Evolutionary conservation across 768 basidiomycete species (phyloP).

Genomic region (Trametopsis cervina): DNA sequence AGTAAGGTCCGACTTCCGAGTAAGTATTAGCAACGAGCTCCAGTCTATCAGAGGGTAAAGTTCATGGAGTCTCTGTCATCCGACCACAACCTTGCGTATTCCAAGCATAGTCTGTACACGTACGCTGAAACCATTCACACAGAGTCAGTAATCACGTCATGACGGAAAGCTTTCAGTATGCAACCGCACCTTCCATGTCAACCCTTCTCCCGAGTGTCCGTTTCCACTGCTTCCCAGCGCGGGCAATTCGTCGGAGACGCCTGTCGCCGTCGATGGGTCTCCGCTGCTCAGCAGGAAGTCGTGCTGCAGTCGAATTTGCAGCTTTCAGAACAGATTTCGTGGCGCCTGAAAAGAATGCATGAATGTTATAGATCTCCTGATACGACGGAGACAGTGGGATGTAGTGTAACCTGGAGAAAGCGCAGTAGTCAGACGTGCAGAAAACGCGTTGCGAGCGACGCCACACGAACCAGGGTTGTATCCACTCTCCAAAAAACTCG

Average conservation of each 20-base stretch:
- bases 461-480: conserved; percentile 71
- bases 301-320: conserved; percentile 41
- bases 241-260: conserved; percentile 73
- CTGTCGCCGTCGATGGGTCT: conserved; percentile 55
- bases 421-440: not conserved
- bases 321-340: conserved; percentile 49
- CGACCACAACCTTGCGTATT: conserved; percentile 80
- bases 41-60: conserved; percentile 21
- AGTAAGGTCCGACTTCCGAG: conserved; percentile 4
- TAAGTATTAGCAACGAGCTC: not conserved
- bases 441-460: not conserved
- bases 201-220: conserved; percentile 70
- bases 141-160: conserved; percentile 10
- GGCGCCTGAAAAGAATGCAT: conserved; percentile 89
- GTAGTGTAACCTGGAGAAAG: conserved; percentile 74
- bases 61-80: conserved; percentile 78
- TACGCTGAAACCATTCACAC: conserved; percentile 47
- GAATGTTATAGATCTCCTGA: conserved; percentile 88
- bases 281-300: conserved; percentile 28
- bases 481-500: conserved; percentile 89
- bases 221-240: conserved; percentile 93
- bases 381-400: conserved; percentile 88
- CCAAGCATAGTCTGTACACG: conserved; percentile 80
- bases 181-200: conserved; percentile 87
- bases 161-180: not conserved